Percentiles rank a stretch among this genome's conserved stretches.
Conservation (phyloP, 1,284 basidiomycete species). For the Cryptococcus maquisensis region DNA sequence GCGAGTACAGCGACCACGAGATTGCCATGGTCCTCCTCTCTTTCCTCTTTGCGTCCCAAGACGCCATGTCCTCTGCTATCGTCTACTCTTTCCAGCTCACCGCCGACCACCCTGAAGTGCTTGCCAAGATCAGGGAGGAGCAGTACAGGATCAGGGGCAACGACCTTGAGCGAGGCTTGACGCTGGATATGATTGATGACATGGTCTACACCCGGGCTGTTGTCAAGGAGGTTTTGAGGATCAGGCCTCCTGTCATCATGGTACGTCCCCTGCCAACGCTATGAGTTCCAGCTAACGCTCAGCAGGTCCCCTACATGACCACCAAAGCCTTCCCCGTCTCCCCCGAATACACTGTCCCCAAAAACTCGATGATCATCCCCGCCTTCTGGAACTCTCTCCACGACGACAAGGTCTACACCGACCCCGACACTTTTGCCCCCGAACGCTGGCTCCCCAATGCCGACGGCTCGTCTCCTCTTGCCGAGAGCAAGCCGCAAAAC, state of each 20-base stretch:
- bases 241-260: constrained; percentile 91
- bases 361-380: constrained; percentile 90
- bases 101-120: constrained; percentile 82
- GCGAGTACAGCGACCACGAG: constrained; percentile 88
- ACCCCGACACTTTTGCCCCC: constrained; percentile 77
- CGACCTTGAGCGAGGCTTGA: constrained; percentile 74
- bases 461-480: constrained; percentile 55
- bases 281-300: neutral
- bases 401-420: constrained; percentile 80
- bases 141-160: constrained; percentile 78
- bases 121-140: constrained; percentile 87
- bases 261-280: constrained; percentile 51
- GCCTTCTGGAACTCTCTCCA: constrained; percentile 94
- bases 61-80: constrained; percentile 89
- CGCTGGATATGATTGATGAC: constrained; percentile 82
- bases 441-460: constrained; percentile 89
- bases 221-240: constrained; percentile 85
- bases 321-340: constrained; percentile 88
- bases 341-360: constrained; percentile 84
- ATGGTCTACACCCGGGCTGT: constrained; percentile 91
- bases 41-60: constrained; percentile 96
- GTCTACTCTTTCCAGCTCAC: constrained; percentile 94
- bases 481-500: constrained; percentile 85
- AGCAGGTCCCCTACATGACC: constrained; percentile 84
- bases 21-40: constrained; percentile 95